Conservation (phyloP, 208 protist genomes). For the Trypanosoma lewisi region DNA sequence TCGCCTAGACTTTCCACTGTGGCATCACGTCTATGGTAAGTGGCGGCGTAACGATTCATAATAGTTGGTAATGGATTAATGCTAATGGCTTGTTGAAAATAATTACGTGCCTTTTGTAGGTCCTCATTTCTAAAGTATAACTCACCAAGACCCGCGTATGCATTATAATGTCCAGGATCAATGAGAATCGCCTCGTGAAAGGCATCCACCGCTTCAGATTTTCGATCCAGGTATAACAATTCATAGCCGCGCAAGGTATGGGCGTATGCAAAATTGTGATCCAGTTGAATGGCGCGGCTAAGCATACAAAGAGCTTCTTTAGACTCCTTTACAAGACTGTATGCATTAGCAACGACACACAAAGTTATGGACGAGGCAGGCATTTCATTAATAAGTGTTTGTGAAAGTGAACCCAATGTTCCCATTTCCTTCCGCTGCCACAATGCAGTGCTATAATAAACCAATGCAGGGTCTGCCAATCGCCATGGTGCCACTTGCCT, state of each 20-base stretch:
- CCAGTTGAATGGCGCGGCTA: constrained; percentile 88
- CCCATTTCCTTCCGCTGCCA: constrained; percentile 92
- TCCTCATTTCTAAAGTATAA: constrained; percentile 92
- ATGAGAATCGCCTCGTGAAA: constrained; percentile 91
- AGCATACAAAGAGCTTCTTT: constrained; percentile 94
- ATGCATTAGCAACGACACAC: constrained; percentile 94
- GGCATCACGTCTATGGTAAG: constrained; percentile 55
- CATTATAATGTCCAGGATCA: constrained; percentile 94
- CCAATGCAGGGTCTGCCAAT: constrained; percentile 44
- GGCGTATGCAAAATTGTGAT: constrained; percentile 88
- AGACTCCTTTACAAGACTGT: constrained; percentile 93
- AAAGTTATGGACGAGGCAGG: constrained; percentile 83
- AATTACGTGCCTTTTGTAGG: constrained; percentile 81
- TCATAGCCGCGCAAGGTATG: constrained; percentile 95
- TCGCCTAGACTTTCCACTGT: constrained; percentile 42
- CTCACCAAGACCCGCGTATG: constrained; percentile 95
- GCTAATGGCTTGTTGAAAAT: constrained; percentile 84
- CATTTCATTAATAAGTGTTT: constrained; percentile 88
- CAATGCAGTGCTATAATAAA: constrained; percentile 95
- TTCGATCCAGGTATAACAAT: constrained; percentile 91
- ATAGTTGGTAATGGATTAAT: constrained; percentile 85
- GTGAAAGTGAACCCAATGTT: constrained; percentile 82
- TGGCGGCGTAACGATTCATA: constrained; percentile 73
- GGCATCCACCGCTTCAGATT: constrained; percentile 82
- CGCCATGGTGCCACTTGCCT: constrained; percentile 54